phyloP scores from a whole-genome alignment of 805 yeast genomes.

The Ogataea ramenticola region DNA sequence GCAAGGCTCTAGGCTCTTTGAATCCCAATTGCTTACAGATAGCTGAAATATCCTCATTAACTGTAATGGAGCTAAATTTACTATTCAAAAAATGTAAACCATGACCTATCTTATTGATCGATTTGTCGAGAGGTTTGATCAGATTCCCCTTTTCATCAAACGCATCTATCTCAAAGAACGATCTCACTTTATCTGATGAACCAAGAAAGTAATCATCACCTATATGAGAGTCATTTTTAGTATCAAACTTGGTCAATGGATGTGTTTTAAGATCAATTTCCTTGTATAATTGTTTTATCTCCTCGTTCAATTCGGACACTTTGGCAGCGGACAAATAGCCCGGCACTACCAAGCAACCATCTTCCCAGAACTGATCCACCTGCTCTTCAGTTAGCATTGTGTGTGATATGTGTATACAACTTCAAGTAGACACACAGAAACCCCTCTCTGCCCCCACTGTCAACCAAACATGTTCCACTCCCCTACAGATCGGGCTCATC shows the following conservation, averaged over 20 bases:
- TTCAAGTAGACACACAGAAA: not conserved
- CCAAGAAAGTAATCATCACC: slow-evolving; percentile 68
- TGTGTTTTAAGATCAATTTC: slow-evolving; percentile 48
- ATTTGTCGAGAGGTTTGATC: slow-evolving; percentile 41
- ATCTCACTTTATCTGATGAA: slow-evolving; percentile 62
- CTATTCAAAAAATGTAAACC: slow-evolving; percentile 56
- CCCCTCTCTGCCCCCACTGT: too few relatives aligned
- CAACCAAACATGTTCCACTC: too few relatives aligned
- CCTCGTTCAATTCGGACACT: slow-evolving; percentile 31
- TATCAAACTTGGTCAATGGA: slow-evolving; percentile 65
- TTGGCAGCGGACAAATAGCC: slow-evolving; percentile 41
- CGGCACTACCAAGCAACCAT: slow-evolving; percentile 59
- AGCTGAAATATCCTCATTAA: slow-evolving; percentile 38
- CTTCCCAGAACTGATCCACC: slow-evolving; percentile 36
- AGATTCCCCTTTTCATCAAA: slow-evolving; percentile 47
- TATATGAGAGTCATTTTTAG: slow-evolving; percentile 49
- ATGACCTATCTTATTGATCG: slow-evolving; percentile 77
- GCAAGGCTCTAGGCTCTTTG: slow-evolving; percentile 63
- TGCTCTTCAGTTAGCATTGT: slow-evolving; percentile 39
- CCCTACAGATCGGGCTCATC: too few relatives aligned
- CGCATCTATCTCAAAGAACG: slow-evolving; percentile 67
- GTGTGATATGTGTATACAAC: not conserved
- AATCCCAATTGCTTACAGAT: slow-evolving; percentile 48
- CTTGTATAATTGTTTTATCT: slow-evolving; percentile 37
- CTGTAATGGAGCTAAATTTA: slow-evolving; percentile 42